Evolutionary conservation across 805 yeast genomes (phyloP).

Genomic region (Metschnikowia noctiluminum): DNA sequence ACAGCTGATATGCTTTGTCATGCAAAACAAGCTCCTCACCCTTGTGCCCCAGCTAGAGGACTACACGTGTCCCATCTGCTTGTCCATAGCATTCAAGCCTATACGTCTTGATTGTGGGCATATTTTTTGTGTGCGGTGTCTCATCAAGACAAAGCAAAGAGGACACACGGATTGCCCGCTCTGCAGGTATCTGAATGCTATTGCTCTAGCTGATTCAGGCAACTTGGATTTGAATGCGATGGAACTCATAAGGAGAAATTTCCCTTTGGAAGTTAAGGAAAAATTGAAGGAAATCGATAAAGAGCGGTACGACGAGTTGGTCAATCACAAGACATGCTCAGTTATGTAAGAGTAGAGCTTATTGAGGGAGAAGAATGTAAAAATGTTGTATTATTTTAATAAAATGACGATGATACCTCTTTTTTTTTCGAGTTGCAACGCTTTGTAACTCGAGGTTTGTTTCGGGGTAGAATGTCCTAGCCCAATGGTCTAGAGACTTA

Average conservation of each 20-base stretch:
- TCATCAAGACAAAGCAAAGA: conserved; percentile 63
- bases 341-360: too few species aligned
- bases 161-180: conserved; percentile 63
- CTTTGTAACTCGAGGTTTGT: too few species aligned
- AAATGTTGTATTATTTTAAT: too few species aligned
- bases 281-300: conserved; percentile 53
- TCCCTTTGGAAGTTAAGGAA: conserved; percentile 64
- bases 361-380: too few species aligned
- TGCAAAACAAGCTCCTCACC: conserved; percentile 51
- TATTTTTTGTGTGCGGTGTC: conserved; percentile 68
- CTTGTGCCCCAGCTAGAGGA: conserved; percentile 74
- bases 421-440: too few species aligned
- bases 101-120: conserved; percentile 62
- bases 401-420: too few species aligned
- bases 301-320: conserved; percentile 34
- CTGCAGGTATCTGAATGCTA: conserved; percentile 53
- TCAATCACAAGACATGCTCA: conserved; percentile 23
- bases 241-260: conserved; percentile 52
- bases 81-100: conserved; percentile 69
- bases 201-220: conserved; percentile 53
- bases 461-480: too few species aligned
- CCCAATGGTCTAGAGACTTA: too few species aligned
- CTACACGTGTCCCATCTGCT: conserved; percentile 71
- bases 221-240: conserved; percentile 57
- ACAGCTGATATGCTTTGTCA: conserved; percentile 51